Percentiles rank a stretch among this genome's conserved stretches.
These are phyloP conservation scores for Penicillium decumbens DNA, from an alignment of 2,329 filamentous ascomycete species.

Conservation along the genomic window DNA sequence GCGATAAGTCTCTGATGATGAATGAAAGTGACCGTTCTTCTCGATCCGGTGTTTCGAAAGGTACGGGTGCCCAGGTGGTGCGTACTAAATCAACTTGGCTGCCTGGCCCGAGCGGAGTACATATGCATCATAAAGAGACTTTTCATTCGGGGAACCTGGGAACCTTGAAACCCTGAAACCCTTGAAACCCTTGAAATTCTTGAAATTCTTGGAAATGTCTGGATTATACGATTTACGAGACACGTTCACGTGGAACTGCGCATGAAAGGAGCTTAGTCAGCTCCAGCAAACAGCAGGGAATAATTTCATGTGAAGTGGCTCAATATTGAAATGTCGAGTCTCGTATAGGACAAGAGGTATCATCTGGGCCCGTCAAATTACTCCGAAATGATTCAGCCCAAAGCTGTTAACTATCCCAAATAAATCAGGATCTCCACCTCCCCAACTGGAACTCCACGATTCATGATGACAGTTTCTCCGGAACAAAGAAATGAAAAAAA, in stretches of 20 bases:
- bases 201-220: not conserved
- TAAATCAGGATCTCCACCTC: not conserved
- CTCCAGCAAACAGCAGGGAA: not conserved
- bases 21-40: not conserved
- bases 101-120: conserved; percentile 9
- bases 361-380: conserved; percentile 13
- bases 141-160: not conserved
- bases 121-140: conserved; percentile 13
- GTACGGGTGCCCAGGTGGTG: not conserved
- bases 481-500: not conserved
- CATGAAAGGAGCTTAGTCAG: conserved; percentile 1
- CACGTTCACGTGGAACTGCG: not conserved
- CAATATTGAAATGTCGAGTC: not conserved
- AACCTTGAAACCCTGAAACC: no score
- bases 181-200: no score
- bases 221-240: not conserved
- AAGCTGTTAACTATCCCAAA: conserved; percentile 4
- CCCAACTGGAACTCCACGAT: conserved; percentile 4
- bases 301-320: not conserved
- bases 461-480: conserved; percentile 2
- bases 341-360: conserved; percentile 9
- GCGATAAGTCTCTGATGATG: not conserved
- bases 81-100: conserved; percentile 14
- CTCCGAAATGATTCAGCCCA: conserved; percentile 16
- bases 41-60: conserved; percentile 10